Conservation (phyloP, 495 filamentous ascomycete species). For the Tuber melanosporum region DNA sequence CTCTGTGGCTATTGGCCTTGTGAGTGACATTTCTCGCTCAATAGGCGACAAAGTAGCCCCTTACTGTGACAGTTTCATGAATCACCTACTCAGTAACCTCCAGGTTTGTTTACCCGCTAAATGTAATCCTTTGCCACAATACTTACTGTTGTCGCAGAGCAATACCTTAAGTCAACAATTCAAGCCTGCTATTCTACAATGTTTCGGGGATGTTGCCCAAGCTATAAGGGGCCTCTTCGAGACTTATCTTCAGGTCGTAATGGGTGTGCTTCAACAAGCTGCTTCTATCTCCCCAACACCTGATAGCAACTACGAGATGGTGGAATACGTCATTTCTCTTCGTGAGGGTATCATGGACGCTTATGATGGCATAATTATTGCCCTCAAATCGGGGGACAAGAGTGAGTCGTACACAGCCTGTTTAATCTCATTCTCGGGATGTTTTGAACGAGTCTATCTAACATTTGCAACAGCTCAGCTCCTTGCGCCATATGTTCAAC, state of each 20-base stretch:
- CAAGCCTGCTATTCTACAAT: conserved; percentile 95
- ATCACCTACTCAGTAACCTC: conserved; percentile 82
- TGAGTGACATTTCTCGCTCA: conserved; percentile 90
- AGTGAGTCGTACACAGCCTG: conserved; percentile 49
- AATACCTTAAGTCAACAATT: conserved; percentile 82
- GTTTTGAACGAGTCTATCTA: conserved; percentile 32
- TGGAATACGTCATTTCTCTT: conserved; percentile 88
- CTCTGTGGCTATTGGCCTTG: conserved; percentile 93
- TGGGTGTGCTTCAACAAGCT: conserved; percentile 87
- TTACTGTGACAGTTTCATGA: conserved; percentile 96
- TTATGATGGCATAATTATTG: conserved; percentile 90
- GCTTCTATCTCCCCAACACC: conserved; percentile 56
- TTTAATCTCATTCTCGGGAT: neutral
- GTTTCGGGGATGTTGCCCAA: conserved; percentile 95
- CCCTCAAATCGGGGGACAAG: conserved; percentile 76
- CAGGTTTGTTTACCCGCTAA: conserved; percentile 53
- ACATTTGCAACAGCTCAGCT: conserved; percentile 52
- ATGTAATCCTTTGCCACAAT: conserved; percentile 12
- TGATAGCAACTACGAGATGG: conserved; percentile 66
- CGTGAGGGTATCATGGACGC: conserved; percentile 98
- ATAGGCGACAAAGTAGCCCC: conserved; percentile 83
- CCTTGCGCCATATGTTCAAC: conserved; percentile 69
- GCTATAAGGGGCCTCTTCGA: conserved; percentile 90
- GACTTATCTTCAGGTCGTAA: conserved; percentile 84
- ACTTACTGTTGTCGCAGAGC: conserved; percentile 49